Base-by-base conservation (phyloP, 164 flowering plant species). In the Euptelea pleiosperma region DNA sequence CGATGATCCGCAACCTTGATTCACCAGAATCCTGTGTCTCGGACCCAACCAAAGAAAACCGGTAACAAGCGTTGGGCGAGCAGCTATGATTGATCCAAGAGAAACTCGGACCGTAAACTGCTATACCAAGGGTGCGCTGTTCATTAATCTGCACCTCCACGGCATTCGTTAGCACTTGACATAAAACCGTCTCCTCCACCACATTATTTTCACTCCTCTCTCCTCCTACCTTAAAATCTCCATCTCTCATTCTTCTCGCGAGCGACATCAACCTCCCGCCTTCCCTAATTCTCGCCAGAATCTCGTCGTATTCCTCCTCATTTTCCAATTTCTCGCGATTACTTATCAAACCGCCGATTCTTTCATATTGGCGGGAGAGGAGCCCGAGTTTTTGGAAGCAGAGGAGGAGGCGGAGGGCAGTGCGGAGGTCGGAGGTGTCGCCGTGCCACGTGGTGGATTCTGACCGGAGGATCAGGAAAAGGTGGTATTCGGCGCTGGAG, bases 11-110 rank as follows among this genome's bases (percentile, higher is more conserved):
- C 33, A 60, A 50, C 55, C 31, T 47, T 19, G 60, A 9, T 2
- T 37, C 69, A 2, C 48, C 66, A 1, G 14, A 31, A 41, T 8
- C 54, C 4, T 24, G 6, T n/a, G 24, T 33, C 15, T 51, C 35
- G 21, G 67, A 51, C 15, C 74, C 29, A 9, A 58, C 24, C 15
- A 54, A 21, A 15, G 41, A 41, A 58, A 85, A 79, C 9, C 88
- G 69, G 58, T 83, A 88, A 55, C 84, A 82, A 44, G 87, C 80
- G 60, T 88, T 88, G 18, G 96, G 88, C 34, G 85, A 73, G 50
- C 96, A 88, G 31, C 90, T 85, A 67, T 88, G 96, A 70, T 88
- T 86, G 60, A 85, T 80, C 92, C 92, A 88, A 18, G 84, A 85
- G 68, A 87, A 85, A 6, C 37, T 4, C 14, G 75, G 49, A 11